Percentiles rank a stretch among this genome's conserved stretches.
These are phyloP conservation scores for Friedmanniomyces endolithicus DNA, from an alignment of 495 filamentous ascomycete genomes.

Conservation along the genomic window DNA sequence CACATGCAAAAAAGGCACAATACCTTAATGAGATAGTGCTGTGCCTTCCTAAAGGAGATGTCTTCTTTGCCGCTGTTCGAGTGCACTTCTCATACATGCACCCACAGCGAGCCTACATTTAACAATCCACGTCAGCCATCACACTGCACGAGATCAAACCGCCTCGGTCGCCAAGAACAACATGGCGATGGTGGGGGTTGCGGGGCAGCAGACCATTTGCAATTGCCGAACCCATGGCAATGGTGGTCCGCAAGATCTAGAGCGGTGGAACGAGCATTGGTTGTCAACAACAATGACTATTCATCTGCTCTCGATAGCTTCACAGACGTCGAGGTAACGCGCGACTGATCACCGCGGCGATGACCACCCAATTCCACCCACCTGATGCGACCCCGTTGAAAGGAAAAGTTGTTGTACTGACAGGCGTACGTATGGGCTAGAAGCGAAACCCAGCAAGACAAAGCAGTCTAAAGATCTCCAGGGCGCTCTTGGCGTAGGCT, in stretches of 20 bases:
- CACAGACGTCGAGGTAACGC: no score
- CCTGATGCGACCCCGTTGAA: background rate
- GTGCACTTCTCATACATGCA: background rate
- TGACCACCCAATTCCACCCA: slow-evolving; percentile 18
- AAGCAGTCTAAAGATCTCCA: background rate
- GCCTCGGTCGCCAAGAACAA: background rate
- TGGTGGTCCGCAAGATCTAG: background rate
- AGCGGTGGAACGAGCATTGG: background rate
- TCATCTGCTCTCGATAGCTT: no score
- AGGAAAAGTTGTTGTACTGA: slow-evolving; percentile 18
- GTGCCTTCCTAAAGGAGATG: background rate
- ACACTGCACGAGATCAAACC: background rate
- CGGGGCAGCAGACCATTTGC: background rate
- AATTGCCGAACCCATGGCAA: background rate
- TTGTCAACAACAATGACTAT: background rate
- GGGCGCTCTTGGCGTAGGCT: slow-evolving; percentile 17
- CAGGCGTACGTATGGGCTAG: background rate
- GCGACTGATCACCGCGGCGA: background rate
- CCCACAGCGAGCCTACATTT: no score
- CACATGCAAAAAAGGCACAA: background rate
- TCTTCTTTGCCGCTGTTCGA: background rate
- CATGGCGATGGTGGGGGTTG: background rate
- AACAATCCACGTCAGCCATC: background rate
- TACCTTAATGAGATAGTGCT: background rate
- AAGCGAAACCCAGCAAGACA: background rate